These are phyloP conservation scores for Phlebopus sp. DNA, from an alignment of 1,284 basidiomycete genomes.

Conservation along the genomic window DNA sequence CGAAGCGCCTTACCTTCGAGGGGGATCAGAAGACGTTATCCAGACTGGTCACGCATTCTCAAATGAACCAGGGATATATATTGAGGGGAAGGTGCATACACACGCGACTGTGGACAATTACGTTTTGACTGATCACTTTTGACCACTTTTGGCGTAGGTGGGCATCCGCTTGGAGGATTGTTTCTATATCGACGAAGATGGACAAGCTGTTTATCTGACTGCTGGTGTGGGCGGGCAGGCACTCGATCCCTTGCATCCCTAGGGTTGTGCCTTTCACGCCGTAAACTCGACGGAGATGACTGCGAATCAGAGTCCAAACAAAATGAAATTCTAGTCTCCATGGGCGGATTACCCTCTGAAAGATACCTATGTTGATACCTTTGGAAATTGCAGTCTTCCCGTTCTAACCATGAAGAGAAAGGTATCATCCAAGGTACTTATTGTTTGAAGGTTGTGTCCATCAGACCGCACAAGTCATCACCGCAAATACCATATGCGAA, in stretches of 20 bases:
- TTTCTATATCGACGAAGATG: slow-evolving; percentile 62
- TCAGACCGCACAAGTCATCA: slow-evolving; percentile 24
- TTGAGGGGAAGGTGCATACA: slow-evolving; percentile 59
- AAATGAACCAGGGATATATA: slow-evolving; percentile 83
- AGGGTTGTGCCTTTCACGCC: slow-evolving; percentile 10
- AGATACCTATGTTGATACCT: background rate
- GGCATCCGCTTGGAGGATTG: slow-evolving; percentile 84
- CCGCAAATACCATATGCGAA: slow-evolving; percentile 27
- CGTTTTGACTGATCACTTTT: slow-evolving; percentile 5
- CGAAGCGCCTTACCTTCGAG: slow-evolving; percentile 77
- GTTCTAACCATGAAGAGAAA: slow-evolving; percentile 8
- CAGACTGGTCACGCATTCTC: slow-evolving; percentile 73
- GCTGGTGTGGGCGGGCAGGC: slow-evolving; percentile 60
- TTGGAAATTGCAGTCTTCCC: background rate
- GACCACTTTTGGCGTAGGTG: slow-evolving; percentile 40
- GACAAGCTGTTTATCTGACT: slow-evolving; percentile 57
- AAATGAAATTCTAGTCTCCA: background rate
- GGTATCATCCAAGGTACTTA: slow-evolving; percentile 9
- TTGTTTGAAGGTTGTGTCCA: slow-evolving; percentile 10
- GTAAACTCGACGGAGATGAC: slow-evolving; percentile 24
- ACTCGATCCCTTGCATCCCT: slow-evolving; percentile 50
- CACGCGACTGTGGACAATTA: background rate
- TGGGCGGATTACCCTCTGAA: background rate
- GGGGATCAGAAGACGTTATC: slow-evolving; percentile 60
- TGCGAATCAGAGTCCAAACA: background rate